Evolutionary conservation across 2,329 filamentous ascomycete genomes (phyloP).

Genomic region (Dothiorella sarmentorum): DNA sequence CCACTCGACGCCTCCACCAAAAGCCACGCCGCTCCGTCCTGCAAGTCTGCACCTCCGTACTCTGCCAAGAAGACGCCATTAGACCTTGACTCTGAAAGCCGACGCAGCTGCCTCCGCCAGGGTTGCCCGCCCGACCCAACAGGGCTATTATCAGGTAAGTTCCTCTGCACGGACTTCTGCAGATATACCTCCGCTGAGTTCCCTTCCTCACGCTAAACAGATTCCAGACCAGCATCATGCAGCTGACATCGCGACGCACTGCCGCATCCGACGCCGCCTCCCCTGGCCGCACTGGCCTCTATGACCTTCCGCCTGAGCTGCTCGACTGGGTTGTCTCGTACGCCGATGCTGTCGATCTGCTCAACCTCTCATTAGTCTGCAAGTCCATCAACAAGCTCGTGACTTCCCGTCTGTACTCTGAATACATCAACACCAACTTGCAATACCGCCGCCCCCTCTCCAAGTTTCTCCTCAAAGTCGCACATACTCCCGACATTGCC

Average conservation of each 20-base stretch:
- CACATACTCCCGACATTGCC: background rate
- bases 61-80: too few relatives aligned
- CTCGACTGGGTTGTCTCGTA: slow-evolving; percentile 8
- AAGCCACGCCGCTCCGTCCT: too few relatives aligned
- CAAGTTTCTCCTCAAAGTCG: background rate
- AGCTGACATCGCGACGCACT: background rate
- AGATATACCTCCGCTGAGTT: too few relatives aligned
- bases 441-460: background rate
- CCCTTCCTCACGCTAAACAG: background rate
- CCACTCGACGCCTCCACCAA: too few relatives aligned
- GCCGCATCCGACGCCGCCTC: background rate
- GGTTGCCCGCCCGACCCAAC: background rate
- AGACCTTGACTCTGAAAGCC: too few relatives aligned
- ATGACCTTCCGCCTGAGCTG: slow-evolving; percentile 11
- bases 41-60: too few relatives aligned
- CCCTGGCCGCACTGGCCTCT: background rate
- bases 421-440: slow-evolving; percentile 16
- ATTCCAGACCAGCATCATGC: background rate
- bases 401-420: background rate
- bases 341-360: background rate
- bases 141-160: background rate
- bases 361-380: slow-evolving; percentile 16
- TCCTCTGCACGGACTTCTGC: background rate
- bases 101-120: background rate
- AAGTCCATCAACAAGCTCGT: slow-evolving; percentile 3